Percentiles rank a stretch among this genome's conserved stretches.
These are phyloP conservation scores for Colletotrichum chlorophyti DNA, from an alignment of 2,329 filamentous ascomycete genomes.

Conservation along the genomic window DNA sequence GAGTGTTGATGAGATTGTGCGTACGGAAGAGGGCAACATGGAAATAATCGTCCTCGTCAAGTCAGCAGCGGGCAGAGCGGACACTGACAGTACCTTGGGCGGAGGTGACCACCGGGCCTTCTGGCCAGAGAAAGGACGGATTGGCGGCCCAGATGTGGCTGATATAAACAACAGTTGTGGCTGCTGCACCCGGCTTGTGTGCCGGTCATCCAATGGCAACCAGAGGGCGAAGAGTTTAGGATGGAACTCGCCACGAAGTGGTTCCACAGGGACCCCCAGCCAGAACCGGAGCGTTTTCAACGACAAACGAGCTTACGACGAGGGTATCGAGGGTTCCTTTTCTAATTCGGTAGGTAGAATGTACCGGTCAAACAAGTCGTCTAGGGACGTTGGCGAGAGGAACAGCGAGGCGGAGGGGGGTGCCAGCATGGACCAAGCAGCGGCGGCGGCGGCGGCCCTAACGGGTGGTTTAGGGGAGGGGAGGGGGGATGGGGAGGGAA, in stretches of 20 bases:
- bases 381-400: not conserved
- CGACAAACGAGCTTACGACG: slow-evolving; percentile 15
- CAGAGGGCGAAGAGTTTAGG: not conserved
- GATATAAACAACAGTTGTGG: slow-evolving; percentile 29
- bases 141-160: slow-evolving; percentile 26
- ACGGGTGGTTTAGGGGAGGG: not conserved
- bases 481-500: not conserved
- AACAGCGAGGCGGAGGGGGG: not conserved
- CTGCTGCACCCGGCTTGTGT: slow-evolving; percentile 19
- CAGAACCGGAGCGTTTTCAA: slow-evolving; percentile 26
- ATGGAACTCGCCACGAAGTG: slow-evolving; percentile 17
- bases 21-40: slow-evolving; percentile 25
- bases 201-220: slow-evolving; percentile 19
- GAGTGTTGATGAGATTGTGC: not conserved
- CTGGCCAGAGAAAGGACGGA: slow-evolving; percentile 2
- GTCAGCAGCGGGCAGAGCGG: not conserved
- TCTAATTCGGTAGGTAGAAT: slow-evolving; percentile 17
- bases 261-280: slow-evolving; percentile 21
- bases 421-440: slow-evolving; percentile 4
- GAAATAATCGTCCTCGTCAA: slow-evolving; percentile 3
- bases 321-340: slow-evolving; percentile 12
- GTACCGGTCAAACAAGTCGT: too few species aligned
- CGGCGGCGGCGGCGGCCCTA: not conserved
- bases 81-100: too few species aligned
- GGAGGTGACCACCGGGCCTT: slow-evolving; percentile 13